These are phyloP conservation scores for Neoboletus subvelutipes DNA, from an alignment of 768 basidiomycete genomes.

Conservation along the genomic window DNA sequence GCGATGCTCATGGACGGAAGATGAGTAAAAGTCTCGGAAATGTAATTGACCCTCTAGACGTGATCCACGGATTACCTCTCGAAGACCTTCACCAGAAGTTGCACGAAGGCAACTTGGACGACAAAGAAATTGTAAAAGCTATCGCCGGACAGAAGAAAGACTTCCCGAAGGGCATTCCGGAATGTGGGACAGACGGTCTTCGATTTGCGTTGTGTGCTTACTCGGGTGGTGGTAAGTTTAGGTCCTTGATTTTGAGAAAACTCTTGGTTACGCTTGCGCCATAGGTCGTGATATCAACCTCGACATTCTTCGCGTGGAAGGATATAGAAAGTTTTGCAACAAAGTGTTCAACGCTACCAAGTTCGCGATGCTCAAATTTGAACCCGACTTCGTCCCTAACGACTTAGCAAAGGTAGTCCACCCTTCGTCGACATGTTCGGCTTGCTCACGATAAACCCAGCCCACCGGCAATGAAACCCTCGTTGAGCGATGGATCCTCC, in stretches of 20 bases:
- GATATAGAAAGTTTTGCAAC: constrained; percentile 99
- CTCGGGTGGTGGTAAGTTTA: constrained; percentile 71
- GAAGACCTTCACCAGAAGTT: constrained; percentile 84
- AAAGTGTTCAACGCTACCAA: constrained; percentile 99
- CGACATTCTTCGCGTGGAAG: constrained; percentile 93
- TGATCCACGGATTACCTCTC: constrained; percentile 81
- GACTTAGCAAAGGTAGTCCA: constrained; percentile 59
- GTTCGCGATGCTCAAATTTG: constrained; percentile 98
- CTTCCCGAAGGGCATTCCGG: constrained; percentile 98
- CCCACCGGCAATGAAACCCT: constrained; percentile 88
- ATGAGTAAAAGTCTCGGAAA: constrained; percentile 99
- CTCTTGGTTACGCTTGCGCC: not conserved
- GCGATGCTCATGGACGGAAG: constrained; percentile 97
- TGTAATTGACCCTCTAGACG: constrained; percentile 95
- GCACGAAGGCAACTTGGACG: constrained; percentile 88
- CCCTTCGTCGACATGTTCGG: not conserved
- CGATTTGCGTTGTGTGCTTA: constrained; percentile 95
- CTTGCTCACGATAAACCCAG: constrained; percentile 38
- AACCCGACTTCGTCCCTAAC: constrained; percentile 76
- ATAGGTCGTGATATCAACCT: constrained; percentile 95
- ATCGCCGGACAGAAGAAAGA: constrained; percentile 97
- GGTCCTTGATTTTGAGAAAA: not conserved
- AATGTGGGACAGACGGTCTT: constrained; percentile 96
- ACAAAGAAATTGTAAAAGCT: constrained; percentile 89
- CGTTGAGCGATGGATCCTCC: constrained; percentile 93